Evolutionary conservation across 2,329 filamentous ascomycete species (phyloP).

Genomic region (Aspergillus sp.): DNA sequence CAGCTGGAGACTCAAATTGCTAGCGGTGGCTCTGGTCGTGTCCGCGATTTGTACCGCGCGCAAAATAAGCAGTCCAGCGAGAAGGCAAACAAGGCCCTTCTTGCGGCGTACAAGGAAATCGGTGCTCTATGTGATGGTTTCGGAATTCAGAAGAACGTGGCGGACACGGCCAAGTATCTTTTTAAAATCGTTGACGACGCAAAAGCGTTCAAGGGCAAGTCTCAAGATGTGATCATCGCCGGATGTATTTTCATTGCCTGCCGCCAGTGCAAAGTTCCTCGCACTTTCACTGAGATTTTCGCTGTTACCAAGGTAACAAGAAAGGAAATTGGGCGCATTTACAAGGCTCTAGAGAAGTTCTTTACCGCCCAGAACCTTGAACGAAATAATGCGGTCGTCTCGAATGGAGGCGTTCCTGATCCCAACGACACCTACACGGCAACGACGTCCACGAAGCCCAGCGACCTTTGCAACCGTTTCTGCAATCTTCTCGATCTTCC

Average conservation of each 20-base stretch:
- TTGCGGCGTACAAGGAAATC: slow-evolving; percentile 85
- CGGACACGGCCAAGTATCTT: slow-evolving; percentile 88
- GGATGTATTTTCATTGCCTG: slow-evolving; percentile 98
- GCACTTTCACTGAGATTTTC: slow-evolving; percentile 93
- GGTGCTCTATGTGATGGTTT: slow-evolving; percentile 82
- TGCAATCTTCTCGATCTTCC: slow-evolving; percentile 78
- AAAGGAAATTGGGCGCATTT: slow-evolving; percentile 95
- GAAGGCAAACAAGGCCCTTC: slow-evolving; percentile 77
- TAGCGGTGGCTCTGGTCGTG: slow-evolving; percentile 71
- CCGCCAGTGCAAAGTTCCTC: slow-evolving; percentile 79
- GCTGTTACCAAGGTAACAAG: slow-evolving; percentile 90
- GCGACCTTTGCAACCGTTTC: slow-evolving; percentile 84
- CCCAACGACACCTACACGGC: slow-evolving; percentile 64
- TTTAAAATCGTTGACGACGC: slow-evolving; percentile 94
- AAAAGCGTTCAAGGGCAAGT: slow-evolving; percentile 93
- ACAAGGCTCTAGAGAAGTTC: slow-evolving; percentile 90
- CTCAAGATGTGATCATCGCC: slow-evolving; percentile 88
- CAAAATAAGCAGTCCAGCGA: slow-evolving; percentile 80
- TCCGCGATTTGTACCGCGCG: slow-evolving; percentile 74
- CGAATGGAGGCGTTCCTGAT: slow-evolving; percentile 52
- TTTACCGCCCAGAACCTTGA: slow-evolving; percentile 70
- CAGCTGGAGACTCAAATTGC: slow-evolving; percentile 87
- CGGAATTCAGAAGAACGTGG: slow-evolving; percentile 75
- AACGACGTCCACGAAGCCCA: slow-evolving; percentile 74
- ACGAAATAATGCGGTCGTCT: slow-evolving; percentile 49